Evolutionary conservation across 345 rosid species (phyloP), one percentile per base, ranked within the genome.

Genomic region (Salix dunnii): DNA sequence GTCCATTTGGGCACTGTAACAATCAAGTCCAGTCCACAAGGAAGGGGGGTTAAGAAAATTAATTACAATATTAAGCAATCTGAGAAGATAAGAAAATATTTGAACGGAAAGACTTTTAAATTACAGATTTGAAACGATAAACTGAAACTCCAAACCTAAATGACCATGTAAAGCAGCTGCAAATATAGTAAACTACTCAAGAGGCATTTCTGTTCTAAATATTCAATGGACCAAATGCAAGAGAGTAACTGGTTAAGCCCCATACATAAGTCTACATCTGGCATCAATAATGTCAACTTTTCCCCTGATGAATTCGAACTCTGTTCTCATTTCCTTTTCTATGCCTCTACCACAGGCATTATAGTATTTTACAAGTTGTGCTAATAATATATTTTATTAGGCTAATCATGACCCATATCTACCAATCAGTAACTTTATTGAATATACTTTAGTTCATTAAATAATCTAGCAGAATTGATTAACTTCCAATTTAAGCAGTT

Each of bases 1-100:
- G 88, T 79, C 93, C 91, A 78, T 83, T 89, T 76, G 90, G 86
- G 85, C 90, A 91, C 96, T 93, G 68, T 33, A 72, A 40, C 25
- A 75, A 74, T 71, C 58, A 77, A 16, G 71, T 42, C 49, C n/a
- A 33, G 18, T 48, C 36, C 20, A 53, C 23, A 68, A 73, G 10
- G 60, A 73, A 68, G 21, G 62, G 27, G 58, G 10, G 55, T 60
- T 60, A 72, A 70, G 65, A 64, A 23, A 69, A 16, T 27, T 10
- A 10, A 58, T 58, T 30, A 51, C 46, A 77, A 68, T 49, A 30
- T 31, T 28, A n/a, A 73, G 35, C 36, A 62, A 46, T 31, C 33
- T 31, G 28, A 60, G 46, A 69, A 43, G n/a, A 40, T 33, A 18
- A 72, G 13, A 43, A 48, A 71, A 9, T 5, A 42, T 13, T 60